phyloP scores from a whole-genome alignment of 2,329 filamentous ascomycete genomes.

The Colletotrichum cereale region DNA sequence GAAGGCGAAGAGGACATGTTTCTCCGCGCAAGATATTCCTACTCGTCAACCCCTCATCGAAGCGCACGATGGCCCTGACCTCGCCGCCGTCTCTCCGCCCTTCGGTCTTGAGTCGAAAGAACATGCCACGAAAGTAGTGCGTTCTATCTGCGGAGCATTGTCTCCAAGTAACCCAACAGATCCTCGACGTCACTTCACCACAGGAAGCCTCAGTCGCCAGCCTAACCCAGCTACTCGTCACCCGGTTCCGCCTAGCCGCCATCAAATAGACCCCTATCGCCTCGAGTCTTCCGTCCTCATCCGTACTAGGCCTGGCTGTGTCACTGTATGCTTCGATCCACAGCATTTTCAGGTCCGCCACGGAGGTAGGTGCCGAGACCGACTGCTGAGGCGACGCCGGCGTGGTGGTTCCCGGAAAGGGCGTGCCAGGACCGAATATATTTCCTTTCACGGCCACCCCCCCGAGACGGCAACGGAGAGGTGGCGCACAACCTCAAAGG shows the following conservation, averaged over 20 bases:
- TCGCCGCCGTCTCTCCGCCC: constrained; percentile 11
- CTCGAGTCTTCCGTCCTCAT: constrained; percentile 53
- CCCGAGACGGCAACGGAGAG: constrained; percentile 48
- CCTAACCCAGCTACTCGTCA: constrained; percentile 13
- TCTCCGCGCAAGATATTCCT: not conserved
- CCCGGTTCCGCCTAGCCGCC: constrained; percentile 50
- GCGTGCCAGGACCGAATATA: too few relatives aligned
- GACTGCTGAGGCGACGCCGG: constrained; percentile 51
- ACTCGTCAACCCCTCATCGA: not conserved
- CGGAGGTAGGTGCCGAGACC: constrained; percentile 46
- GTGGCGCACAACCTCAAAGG: constrained; percentile 55
- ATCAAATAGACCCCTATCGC: constrained; percentile 53
- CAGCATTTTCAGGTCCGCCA: constrained; percentile 4
- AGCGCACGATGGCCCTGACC: constrained; percentile 10
- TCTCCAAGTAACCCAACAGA: constrained; percentile 11
- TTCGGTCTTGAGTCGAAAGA: constrained; percentile 16
- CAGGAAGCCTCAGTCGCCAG: constrained; percentile 14
- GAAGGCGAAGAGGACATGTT: not conserved
- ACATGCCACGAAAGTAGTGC: constrained; percentile 10
- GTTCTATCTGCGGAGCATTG: not conserved
- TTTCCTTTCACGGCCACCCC: too few relatives aligned
- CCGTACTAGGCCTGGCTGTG: constrained; percentile 51
- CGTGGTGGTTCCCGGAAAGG: constrained; percentile 55
- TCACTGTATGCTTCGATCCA: constrained; percentile 61
- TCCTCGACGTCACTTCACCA: not conserved